These are phyloP conservation scores for Suaeda aralocaspica DNA, from an alignment of 148 eudicot genomes.

Conservation along the genomic window DNA sequence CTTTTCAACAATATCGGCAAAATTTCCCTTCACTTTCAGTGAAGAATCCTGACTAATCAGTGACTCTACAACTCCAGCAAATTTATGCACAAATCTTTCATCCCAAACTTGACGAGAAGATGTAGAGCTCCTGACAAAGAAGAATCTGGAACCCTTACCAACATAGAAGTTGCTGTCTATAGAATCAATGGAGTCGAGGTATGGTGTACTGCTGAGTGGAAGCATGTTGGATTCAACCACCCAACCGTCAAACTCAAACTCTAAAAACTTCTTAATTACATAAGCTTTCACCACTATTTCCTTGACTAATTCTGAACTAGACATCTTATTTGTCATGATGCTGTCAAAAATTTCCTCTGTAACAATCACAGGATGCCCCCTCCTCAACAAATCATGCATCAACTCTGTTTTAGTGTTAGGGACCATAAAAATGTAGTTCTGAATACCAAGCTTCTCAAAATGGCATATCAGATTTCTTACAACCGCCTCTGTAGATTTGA, in stretches of 20 bases:
- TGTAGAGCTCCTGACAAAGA: conserved; percentile 49
- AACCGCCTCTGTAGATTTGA: conserved; percentile 34
- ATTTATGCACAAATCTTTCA: conserved; percentile 28
- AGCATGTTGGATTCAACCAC: conserved; percentile 50
- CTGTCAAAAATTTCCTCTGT: conserved; percentile 40
- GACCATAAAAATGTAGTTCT: conserved; percentile 63
- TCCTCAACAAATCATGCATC: conserved; percentile 64
- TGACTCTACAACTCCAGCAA: conserved; percentile 28
- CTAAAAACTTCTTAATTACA: conserved; percentile 50
- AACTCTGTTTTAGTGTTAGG: conserved; percentile 46
- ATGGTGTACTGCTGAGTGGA: conserved; percentile 34
- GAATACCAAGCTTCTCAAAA: conserved; percentile 64
- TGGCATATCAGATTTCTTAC: conserved; percentile 74
- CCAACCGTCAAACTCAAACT: conserved; percentile 56
- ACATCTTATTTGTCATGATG: conserved; percentile 27
- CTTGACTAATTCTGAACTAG: conserved; percentile 33
- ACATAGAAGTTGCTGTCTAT: conserved; percentile 36
- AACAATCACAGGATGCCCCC: conserved; percentile 79
- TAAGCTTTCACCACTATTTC: conserved; percentile 48
- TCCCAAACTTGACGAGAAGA: conserved; percentile 48
- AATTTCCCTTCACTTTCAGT: conserved; percentile 21
- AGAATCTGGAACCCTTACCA: conserved; percentile 36
- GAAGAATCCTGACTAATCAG: conserved; percentile 27
- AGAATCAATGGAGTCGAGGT: conserved; percentile 30
- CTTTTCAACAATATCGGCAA: conserved; percentile 33